Percentiles rank a stretch among this genome's conserved stretches.
Conservation (phyloP, 1,284 basidiomycete genomes). For the Ustilago shanxiensis region DNA sequence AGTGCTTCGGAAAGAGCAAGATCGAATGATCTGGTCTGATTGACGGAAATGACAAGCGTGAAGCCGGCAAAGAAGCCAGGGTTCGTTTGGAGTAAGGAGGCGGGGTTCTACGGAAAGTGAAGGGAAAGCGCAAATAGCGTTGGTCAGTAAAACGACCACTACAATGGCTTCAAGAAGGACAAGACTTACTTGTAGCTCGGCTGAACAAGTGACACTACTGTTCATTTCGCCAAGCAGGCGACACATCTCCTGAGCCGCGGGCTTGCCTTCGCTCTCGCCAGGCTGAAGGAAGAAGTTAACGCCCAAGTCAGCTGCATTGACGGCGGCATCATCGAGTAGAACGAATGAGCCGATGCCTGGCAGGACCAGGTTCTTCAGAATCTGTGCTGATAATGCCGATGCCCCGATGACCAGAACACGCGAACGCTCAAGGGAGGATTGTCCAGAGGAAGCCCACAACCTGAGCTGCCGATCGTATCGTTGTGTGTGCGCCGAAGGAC, state of each 20-base stretch:
- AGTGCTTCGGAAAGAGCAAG: constrained; percentile 52
- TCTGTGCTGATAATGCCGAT: constrained; percentile 83
- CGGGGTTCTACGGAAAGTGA: constrained; percentile 9
- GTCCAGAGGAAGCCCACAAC: constrained; percentile 94
- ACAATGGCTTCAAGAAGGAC: too few relatives aligned
- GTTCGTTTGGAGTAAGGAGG: constrained; percentile 74
- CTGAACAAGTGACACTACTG: constrained; percentile 81
- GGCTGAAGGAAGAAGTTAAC: constrained; percentile 93
- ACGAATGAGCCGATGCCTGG: constrained; percentile 93
- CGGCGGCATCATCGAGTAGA: constrained; percentile 79
- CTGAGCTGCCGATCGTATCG: constrained; percentile 73
- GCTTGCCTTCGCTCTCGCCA: constrained; percentile 80
- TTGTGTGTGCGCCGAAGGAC: constrained; percentile 65
- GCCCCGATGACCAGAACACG: constrained; percentile 84
- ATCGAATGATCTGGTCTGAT: constrained; percentile 58
- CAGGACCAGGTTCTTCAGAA: constrained; percentile 93
- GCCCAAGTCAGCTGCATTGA: constrained; percentile 83
- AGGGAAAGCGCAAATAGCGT: background rate
- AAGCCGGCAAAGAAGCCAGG: constrained; percentile 75
- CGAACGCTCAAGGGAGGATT: constrained; percentile 87
- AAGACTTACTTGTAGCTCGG: constrained; percentile 73
- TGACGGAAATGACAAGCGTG: constrained; percentile 84
- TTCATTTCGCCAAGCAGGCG: constrained; percentile 87
- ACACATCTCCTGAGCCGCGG: constrained; percentile 83
- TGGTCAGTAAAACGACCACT: background rate